A percentile compares a stretch with the other conserved stretches of the same genome.
Conservation (phyloP, 257 asterid genomes). For the Striga asiatica region DNA sequence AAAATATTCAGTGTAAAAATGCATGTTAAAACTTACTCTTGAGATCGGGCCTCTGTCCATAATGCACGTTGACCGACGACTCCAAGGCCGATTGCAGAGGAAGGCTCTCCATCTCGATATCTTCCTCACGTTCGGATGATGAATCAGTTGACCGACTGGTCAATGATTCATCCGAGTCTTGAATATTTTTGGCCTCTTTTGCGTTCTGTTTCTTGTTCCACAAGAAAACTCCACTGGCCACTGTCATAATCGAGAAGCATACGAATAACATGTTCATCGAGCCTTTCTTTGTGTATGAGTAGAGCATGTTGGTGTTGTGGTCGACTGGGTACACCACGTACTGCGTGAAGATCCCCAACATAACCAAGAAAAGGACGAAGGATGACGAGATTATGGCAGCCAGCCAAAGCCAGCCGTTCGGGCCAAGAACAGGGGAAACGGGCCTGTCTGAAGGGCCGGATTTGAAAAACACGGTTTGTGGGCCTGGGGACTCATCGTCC, state of each 20-base stretch:
- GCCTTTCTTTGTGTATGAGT: slow-evolving; percentile 56
- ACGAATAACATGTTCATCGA: slow-evolving; percentile 48
- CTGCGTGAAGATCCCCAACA: slow-evolving; percentile 52
- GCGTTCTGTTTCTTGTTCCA: slow-evolving; percentile 77
- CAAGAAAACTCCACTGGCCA: slow-evolving; percentile 54
- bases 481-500: slow-evolving; percentile 19
- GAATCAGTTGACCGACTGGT: slow-evolving; percentile 14
- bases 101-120: slow-evolving; percentile 67
- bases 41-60: slow-evolving; percentile 75
- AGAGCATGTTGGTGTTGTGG: slow-evolving; percentile 40
- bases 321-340: slow-evolving; percentile 72
- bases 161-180: slow-evolving; percentile 33
- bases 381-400: slow-evolving; percentile 80
- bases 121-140: slow-evolving; percentile 22
- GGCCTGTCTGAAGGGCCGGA: slow-evolving; percentile 53
- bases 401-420: slow-evolving; percentile 83
- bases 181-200: slow-evolving; percentile 42
- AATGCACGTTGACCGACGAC: slow-evolving; percentile 52
- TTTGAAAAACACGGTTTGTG: slow-evolving; percentile 43
- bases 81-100: slow-evolving; percentile 45
- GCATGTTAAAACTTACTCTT: slow-evolving; percentile 41
- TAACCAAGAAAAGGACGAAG: slow-evolving; percentile 49
- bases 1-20: background rate
- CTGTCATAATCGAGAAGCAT: slow-evolving; percentile 39
- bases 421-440: slow-evolving; percentile 57